phyloP scores from a whole-genome alignment of 495 filamentous ascomycete species.

The Penicillium longicatenatum region DNA sequence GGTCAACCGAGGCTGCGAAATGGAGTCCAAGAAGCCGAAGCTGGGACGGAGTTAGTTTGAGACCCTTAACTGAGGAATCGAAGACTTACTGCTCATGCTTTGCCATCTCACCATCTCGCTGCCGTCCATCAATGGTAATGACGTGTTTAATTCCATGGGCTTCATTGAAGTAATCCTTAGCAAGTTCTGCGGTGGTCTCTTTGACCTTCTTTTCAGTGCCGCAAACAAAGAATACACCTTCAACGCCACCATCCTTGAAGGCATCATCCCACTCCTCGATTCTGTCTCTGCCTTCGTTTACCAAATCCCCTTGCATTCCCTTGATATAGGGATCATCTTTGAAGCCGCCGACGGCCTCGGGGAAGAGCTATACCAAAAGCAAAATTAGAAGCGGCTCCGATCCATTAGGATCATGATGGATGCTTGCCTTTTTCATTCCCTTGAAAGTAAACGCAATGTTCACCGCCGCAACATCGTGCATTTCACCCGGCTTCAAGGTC shows the following conservation, averaged over 20 bases:
- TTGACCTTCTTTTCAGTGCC: slow-evolving; percentile 10
- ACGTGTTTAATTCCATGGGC: slow-evolving; percentile 7
- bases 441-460: slow-evolving; percentile 35
- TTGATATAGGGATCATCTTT: slow-evolving; percentile 23
- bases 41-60: slow-evolving; percentile 1
- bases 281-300: slow-evolving; percentile 9
- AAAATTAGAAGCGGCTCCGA: not conserved
- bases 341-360: slow-evolving; percentile 1
- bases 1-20: slow-evolving; percentile 18
- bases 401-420: slow-evolving; percentile 3
- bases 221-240: slow-evolving; percentile 10
- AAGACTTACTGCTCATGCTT: slow-evolving; percentile 16
- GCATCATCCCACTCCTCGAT: slow-evolving; percentile 7
- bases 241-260: slow-evolving; percentile 8
- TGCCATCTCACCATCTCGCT: slow-evolving; percentile 1
- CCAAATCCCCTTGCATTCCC: slow-evolving; percentile 12
- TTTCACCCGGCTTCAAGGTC: slow-evolving; percentile 9
- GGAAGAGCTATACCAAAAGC: slow-evolving; percentile 8
- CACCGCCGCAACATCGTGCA: slow-evolving; percentile 14
- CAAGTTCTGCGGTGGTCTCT: slow-evolving; percentile 2
- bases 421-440: slow-evolving; percentile 29
- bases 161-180: slow-evolving; percentile 5
- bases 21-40: slow-evolving; percentile 16
- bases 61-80: not conserved
- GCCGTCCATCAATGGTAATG: slow-evolving; percentile 8